Base-by-base conservation (phyloP, 2,329 filamentous ascomycete genomes). In the Sporothrix protearum region DNA sequence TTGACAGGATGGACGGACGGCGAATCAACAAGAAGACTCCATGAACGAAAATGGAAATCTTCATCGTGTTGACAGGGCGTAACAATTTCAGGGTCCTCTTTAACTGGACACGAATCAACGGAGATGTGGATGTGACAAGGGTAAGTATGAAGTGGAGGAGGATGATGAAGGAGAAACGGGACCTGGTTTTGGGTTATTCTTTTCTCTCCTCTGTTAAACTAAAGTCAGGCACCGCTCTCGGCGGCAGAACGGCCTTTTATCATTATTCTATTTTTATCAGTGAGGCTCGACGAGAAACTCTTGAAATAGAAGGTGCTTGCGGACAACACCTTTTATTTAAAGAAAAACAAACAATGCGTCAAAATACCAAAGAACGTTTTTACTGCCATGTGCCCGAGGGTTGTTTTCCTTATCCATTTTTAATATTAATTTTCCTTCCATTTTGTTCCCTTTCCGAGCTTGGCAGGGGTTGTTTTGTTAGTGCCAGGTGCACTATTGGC, bases 381-480 rank as follows among this genome's bases (percentile, higher is more conserved):
- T 2, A 33, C 16, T 61, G 33, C 30, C 28, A 25, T 59, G 28
- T 59, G 33, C 7, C 57, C 16, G 36, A 39, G 25, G n/a, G 5
- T 16, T 19, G 12, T 30, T n/a, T 19, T 19, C 16, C 1, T n/a
- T 25, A 10, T 47, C 2, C 4, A 3, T 39, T 10, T 64, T n/a
- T 19, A 7, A 16, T 30, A 30, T 47, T 47, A 28, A 47, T 30
- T 67, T 51, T 8, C 7, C 19, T 22, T 36, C 28, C 10, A 39
- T 39, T 3, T 22, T 68, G 45, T 55, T 33, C 39, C 33, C 42
- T 66, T 66, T 66, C 45, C 19, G 39, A 25, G 64, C 64, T 68
- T 68, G 64, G 64, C 64, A 68, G 64, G 64, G 64, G 64, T 53
- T 49, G 1, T 9, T 30, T 22, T 33, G 63, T 68, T 68, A 68